These are phyloP conservation scores for Stipa capillata DNA, from an alignment of 176 grass and related monocot species.

Conservation along the genomic window DNA sequence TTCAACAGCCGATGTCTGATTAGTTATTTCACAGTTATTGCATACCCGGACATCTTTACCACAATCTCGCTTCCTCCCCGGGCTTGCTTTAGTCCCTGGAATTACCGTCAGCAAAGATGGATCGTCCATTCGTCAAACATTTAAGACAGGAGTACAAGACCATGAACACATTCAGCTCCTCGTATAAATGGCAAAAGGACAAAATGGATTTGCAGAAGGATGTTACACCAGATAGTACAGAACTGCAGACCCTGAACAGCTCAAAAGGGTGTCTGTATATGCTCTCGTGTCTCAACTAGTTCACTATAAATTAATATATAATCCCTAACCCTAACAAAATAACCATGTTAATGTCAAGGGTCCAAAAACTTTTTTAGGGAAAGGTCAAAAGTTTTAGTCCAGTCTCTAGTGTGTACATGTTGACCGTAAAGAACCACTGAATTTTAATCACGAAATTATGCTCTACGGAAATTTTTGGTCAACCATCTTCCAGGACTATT, in stretches of 20 bases:
- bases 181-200: not conserved
- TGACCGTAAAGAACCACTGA: not conserved
- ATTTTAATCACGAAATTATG: not conserved
- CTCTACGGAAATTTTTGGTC: not conserved
- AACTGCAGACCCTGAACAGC: not conserved
- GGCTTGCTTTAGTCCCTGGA: conserved; percentile 34
- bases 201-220: not conserved
- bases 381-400: not conserved
- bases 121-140: conserved; percentile 43
- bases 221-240: not conserved
- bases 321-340: not conserved
- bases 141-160: not conserved
- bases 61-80: conserved; percentile 38
- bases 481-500: not conserved
- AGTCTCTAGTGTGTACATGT: not conserved
- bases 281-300: not conserved
- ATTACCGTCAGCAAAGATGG: conserved; percentile 44
- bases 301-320: not conserved
- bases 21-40: conserved; percentile 30
- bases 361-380: too few species aligned
- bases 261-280: not conserved
- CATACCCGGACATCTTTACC: conserved; percentile 32
- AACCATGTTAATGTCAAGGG: not conserved
- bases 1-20: conserved; percentile 25
- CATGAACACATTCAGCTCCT: not conserved